phyloP scores from a whole-genome alignment of 2,329 filamentous ascomycete genomes.

The Aspergillus sp. region DNA sequence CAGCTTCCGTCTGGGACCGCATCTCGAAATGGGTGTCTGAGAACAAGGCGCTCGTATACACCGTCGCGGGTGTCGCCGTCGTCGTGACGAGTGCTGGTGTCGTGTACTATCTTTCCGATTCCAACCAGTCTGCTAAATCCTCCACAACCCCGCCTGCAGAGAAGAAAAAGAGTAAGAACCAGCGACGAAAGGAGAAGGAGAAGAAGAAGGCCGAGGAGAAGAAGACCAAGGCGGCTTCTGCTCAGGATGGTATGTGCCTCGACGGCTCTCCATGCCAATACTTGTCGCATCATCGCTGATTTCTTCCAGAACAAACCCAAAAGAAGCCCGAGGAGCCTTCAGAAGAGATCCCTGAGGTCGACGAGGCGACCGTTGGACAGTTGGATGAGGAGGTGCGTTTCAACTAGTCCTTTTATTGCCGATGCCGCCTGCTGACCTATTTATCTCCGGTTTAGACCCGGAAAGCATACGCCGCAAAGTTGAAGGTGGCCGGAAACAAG shows the following conservation, averaged over 20 bases:
- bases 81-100: conserved; percentile 89
- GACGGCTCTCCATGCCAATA: conserved; percentile 28
- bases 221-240: conserved; percentile 51
- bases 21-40: conserved; percentile 90
- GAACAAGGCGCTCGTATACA: conserved; percentile 94
- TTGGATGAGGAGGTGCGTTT: conserved; percentile 48
- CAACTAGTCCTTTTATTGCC: not conserved
- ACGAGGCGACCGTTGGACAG: conserved; percentile 48
- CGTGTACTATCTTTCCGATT: conserved; percentile 79
- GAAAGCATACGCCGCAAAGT: conserved; percentile 81
- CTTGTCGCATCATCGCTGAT: not conserved
- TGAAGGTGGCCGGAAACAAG: conserved; percentile 95
- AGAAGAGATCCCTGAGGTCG: conserved; percentile 69
- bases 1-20: conserved; percentile 81
- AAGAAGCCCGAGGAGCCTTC: conserved; percentile 50
- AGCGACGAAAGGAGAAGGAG: conserved; percentile 72
- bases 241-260: conserved; percentile 36
- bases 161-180: conserved; percentile 83
- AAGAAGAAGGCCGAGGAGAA: conserved; percentile 51
- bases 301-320: conserved; percentile 40
- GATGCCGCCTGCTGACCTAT: not conserved
- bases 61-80: conserved; percentile 89
- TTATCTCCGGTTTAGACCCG: conserved; percentile 58
- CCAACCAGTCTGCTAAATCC: conserved; percentile 43
- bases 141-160: conserved; percentile 36